phyloP scores from a whole-genome alignment of 345 rosid genomes.

The Anacardium occidentale region DNA sequence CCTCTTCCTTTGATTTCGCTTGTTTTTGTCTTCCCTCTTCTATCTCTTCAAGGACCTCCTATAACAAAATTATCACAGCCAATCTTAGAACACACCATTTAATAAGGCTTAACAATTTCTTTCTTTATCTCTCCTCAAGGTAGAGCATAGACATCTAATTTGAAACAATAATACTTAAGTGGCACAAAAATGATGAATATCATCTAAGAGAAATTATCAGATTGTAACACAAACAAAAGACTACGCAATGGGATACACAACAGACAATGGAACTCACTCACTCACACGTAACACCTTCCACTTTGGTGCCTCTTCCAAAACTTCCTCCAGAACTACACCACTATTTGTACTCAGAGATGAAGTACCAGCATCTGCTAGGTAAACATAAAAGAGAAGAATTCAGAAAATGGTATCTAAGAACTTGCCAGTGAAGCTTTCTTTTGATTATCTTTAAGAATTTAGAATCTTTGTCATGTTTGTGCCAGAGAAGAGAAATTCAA shows the following conservation, averaged over 20 bases:
- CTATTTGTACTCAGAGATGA: constrained; percentile 34
- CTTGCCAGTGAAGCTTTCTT: background rate
- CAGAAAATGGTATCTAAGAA: constrained; percentile 3
- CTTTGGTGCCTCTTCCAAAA: constrained; percentile 88
- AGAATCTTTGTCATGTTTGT: background rate
- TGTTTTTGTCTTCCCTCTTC: constrained; percentile 71
- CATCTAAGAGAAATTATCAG: background rate
- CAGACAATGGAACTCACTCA: constrained; percentile 64
- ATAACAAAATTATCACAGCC: constrained; percentile 21
- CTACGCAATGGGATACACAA: constrained; percentile 12
- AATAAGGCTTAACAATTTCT: background rate
- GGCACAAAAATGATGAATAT: constrained; percentile 2
- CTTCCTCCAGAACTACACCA: constrained; percentile 60
- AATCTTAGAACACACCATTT: constrained; percentile 9
- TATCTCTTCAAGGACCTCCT: constrained; percentile 89
- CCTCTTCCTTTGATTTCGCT: constrained; percentile 36
- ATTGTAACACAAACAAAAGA: background rate
- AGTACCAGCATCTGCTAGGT: constrained; percentile 43
- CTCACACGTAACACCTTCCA: constrained; percentile 99
- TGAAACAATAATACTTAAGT: background rate
- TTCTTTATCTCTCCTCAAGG: background rate
- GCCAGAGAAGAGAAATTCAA: background rate
- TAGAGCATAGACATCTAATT: background rate
- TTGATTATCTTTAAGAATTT: background rate
- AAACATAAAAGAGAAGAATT: constrained; percentile 19